Conservation (phyloP, 176 grass and related monocot species). For the Oryza longistaminata region DNA sequence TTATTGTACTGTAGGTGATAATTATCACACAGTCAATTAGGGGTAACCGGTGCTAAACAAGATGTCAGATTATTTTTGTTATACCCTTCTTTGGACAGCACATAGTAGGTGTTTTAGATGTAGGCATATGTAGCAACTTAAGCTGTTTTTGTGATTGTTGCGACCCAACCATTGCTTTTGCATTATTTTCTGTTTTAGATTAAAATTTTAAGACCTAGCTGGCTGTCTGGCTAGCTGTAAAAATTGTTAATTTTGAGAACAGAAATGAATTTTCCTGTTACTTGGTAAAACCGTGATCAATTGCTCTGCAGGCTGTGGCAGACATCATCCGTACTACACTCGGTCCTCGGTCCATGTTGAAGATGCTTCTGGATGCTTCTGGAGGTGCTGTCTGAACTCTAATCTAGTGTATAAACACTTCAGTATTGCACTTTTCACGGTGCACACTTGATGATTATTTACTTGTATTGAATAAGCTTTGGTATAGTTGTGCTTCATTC, state of each 20-base stretch:
- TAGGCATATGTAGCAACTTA: not conserved
- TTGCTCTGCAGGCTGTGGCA: conserved; percentile 74
- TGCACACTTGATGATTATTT: not conserved
- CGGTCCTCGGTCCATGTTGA: conserved; percentile 96
- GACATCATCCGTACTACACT: conserved; percentile 96
- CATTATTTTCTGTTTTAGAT: not conserved
- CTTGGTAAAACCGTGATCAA: not conserved
- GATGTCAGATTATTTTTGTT: not conserved
- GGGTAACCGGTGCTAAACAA: not conserved
- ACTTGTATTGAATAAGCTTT: conserved; percentile 4
- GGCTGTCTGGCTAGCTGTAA: not conserved
- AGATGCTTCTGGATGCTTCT: conserved; percentile 94
- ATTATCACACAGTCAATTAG: not conserved
- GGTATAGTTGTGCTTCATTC: not conserved
- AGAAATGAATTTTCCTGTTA: not conserved
- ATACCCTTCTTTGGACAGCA: not conserved
- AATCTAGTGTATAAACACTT: not conserved
- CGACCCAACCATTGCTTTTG: not conserved
- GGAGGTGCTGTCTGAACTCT: conserved; percentile 57
- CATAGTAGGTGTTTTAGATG: not conserved
- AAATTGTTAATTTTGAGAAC: not conserved
- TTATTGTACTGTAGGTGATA: not conserved
- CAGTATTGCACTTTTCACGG: not conserved
- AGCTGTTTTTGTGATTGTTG: not conserved
- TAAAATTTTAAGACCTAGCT: not conserved